A percentile compares a stretch with the other conserved stretches of the same genome.
phyloP scores from a whole-genome alignment of 2,329 filamentous ascomycete genomes.

The Aurifilum marmelostoma region DNA sequence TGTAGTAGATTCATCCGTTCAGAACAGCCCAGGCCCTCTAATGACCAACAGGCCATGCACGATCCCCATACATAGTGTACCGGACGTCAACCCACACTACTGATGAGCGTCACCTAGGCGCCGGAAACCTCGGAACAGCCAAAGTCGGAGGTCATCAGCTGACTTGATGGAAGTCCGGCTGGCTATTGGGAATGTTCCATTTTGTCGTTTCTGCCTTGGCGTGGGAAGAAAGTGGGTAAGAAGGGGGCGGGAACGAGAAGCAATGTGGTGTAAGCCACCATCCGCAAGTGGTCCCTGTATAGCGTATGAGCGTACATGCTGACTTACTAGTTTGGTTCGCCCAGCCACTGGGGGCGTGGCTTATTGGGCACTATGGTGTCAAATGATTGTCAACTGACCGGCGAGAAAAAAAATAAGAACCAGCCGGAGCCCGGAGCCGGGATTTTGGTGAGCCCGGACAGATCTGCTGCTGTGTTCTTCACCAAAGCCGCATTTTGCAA shows the following conservation, averaged over 20 bases:
- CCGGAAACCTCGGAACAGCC: not conserved
- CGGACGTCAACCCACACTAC: not conserved
- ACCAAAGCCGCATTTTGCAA: not conserved
- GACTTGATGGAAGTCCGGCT: not conserved
- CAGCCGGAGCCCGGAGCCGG: not conserved
- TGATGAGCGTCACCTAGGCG: not conserved
- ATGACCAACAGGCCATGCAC: not conserved
- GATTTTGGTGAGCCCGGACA: not conserved
- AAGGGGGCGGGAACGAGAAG: not conserved
- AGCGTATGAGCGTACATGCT: not conserved
- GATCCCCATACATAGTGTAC: not conserved
- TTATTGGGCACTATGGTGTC: not conserved
- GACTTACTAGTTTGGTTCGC: not conserved
- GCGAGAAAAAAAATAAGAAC: constrained; percentile 18
- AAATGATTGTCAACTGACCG: not conserved
- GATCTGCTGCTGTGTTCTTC: constrained; percentile 4
- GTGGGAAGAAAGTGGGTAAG: not conserved
- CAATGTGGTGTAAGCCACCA: not conserved
- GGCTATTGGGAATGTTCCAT: too few relatives aligned
- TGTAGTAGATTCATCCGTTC: not conserved
- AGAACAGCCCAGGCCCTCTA: not conserved
- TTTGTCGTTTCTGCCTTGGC: not conserved
- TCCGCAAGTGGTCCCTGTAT: not conserved
- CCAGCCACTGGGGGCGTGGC: not conserved
- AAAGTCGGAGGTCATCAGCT: not conserved